Evolutionary conservation across 495 filamentous ascomycete genomes (phyloP).

Genomic region (Neurospora intermedia): DNA sequence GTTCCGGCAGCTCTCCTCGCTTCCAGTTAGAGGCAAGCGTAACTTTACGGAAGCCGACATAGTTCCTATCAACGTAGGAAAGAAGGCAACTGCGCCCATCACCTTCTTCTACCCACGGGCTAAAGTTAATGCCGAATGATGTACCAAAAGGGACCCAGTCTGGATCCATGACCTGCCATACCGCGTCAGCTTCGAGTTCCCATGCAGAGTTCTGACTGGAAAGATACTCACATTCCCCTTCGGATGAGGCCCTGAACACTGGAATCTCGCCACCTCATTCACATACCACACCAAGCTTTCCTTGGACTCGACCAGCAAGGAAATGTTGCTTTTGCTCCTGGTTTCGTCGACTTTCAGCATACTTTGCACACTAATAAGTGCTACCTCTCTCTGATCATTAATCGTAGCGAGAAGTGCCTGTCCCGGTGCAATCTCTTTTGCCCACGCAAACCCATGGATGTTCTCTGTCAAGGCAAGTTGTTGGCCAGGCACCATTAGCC

Average conservation of each 20-base stretch:
- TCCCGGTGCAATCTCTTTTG: conserved; percentile 25
- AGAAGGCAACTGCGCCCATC: conserved; percentile 23
- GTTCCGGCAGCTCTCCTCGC: conserved; percentile 11
- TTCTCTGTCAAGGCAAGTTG: conserved; percentile 27
- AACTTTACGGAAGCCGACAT: conserved; percentile 35
- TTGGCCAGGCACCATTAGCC: conserved; percentile 31
- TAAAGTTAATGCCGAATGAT: conserved; percentile 34
- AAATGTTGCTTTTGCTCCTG: neutral
- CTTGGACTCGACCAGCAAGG: neutral
- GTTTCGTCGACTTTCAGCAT: conserved; percentile 5
- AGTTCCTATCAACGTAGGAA: conserved; percentile 30
- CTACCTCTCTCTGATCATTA: conserved; percentile 33
- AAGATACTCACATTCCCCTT: conserved; percentile 18
- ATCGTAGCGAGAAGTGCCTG: conserved; percentile 31
- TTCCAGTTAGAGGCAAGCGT: conserved; percentile 18
- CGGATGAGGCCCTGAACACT: conserved; percentile 32
- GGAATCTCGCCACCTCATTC: conserved; percentile 31
- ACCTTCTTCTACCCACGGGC: conserved; percentile 28
- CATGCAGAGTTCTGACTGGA: neutral
- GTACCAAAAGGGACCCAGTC: conserved; percentile 31
- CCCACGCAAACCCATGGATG: conserved; percentile 35
- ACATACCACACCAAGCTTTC: conserved; percentile 30
- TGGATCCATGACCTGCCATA: conserved; percentile 21
- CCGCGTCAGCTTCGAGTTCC: neutral
- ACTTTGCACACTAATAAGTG: conserved; percentile 31